These are phyloP conservation scores for Geranomyces variabilis DNA, from an alignment of 192 early-diverging fungal genomes.

Conservation along the genomic window DNA sequence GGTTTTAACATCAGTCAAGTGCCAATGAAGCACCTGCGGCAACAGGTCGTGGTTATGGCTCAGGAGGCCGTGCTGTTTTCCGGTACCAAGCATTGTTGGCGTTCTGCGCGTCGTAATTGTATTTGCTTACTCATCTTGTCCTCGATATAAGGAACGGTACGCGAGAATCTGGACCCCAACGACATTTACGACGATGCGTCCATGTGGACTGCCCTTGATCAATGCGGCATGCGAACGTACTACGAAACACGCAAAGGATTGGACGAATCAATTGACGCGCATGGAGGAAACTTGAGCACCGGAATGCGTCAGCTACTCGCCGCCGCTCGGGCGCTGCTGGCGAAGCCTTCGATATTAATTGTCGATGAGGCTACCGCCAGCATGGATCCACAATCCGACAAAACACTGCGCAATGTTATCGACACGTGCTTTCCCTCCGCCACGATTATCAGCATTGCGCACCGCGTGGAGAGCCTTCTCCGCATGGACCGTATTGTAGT, in stretches of 20 bases:
- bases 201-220: constrained; percentile 69
- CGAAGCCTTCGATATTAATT: constrained; percentile 49
- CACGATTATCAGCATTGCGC: constrained; percentile 78
- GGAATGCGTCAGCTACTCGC: constrained; percentile 66
- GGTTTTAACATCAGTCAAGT: constrained; percentile 55
- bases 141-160: constrained; percentile 66
- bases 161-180: constrained; percentile 70
- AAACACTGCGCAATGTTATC: constrained; percentile 62
- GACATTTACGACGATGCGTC: constrained; percentile 60
- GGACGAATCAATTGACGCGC: constrained; percentile 67
- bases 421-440: constrained; percentile 43
- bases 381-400: constrained; percentile 73
- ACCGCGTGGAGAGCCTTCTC: constrained; percentile 52
- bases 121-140: too few relatives aligned
- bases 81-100: constrained; percentile 59
- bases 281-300: constrained; percentile 70
- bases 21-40: constrained; percentile 59
- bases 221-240: constrained; percentile 46
- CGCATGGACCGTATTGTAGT: constrained; percentile 57
- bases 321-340: constrained; percentile 56
- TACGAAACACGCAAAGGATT: constrained; percentile 45
- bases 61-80: constrained; percentile 60
- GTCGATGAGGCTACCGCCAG: constrained; percentile 43
- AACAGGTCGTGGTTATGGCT: constrained; percentile 53
- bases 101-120: too few relatives aligned